Evolutionary conservation across 495 filamentous ascomycete species (phyloP), one percentile per base, ranked within the genome.

Genomic region (Cenococcum geophilum): DNA sequence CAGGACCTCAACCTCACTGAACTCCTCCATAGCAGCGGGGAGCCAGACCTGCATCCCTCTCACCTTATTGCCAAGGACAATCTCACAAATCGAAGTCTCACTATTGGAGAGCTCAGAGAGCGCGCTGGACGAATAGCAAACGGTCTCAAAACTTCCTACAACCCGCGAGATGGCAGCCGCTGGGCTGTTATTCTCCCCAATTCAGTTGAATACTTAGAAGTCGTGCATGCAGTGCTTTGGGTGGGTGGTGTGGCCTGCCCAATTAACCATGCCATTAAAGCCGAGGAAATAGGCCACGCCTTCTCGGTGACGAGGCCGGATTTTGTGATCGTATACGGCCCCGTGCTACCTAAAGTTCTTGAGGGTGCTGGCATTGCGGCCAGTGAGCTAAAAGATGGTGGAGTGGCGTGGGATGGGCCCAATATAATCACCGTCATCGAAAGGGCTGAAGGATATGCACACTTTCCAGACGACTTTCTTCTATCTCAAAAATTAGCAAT

Each of bases 31-130:
- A 65, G 59, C 35, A 70, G 62, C 21, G 68, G 70, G 4, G 61
- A 63, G 20, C 68, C 68, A 36, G 42, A 65, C 22, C 63, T 75
- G 8, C 69, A 67, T 0, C 69, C 69, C 27, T 74, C 72, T 12
- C 72, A 74, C 59, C 58, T 75, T 6, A 75, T 75, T 34, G 65
- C 70, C n/a, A 75, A 70, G 55, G 74, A 75, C 52, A 72, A 61
- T 45, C 62, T 76, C 27, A 73, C 74, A 4, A 72, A 73, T 55
- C 71, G 74, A 5, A 71, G 69, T 51, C 63, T 73, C 49, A 75
- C 71, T 1, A 70, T 75, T 50, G 71, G 65, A 25, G 60, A 70
- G 48, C 63, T 75, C 20, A 68, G 73, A n/a, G 66, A 71, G 25
- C 61, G 69, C 36, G 73, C 74, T 35, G 74, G 73, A 1, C 62